Evolutionary conservation across 2,329 filamentous ascomycete genomes (phyloP), one percentile per base, ranked within the genome.

Genomic region (Davidsoniella australis): DNA sequence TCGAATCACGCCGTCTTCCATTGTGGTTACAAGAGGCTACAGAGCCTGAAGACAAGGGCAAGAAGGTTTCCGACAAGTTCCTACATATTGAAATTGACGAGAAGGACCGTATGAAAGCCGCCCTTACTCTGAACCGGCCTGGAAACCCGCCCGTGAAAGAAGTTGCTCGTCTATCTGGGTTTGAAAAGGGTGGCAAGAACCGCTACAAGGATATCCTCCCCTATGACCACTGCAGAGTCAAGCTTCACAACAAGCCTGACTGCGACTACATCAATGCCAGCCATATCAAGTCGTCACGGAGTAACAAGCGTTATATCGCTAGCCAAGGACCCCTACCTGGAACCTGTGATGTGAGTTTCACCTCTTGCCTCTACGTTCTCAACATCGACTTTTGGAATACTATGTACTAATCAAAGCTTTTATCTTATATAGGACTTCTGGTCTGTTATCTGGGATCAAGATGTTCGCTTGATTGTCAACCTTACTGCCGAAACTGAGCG

Each of bases 201-300:
- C 77, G 91, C 7, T 98, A 98, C 68, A 96, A 95, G 67, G 93
- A 95, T 57, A 95, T 96, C 50, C 80, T 94, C 65, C 91, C 91
- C 0, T 98, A 93, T 61, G 89, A 96, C 59, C 91, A 98, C 63
- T 80, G 86, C 2, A 72, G 91, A 52, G 91, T 98, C 48, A 86
- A 77, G 56, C 65, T 98, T 43, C 72, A 83, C 55, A 76, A 77
- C 40, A 76, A 81, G 36, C 67, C 73, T 0, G 67, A 73, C 18
- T 94, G 89, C 62, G 91, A 98, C 62, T 98, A 98, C 59, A 79
- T 98, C 65, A 98, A 98, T 60, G 91, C 88, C 16, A 96, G 85
- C 61, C 78, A 94, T 57, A 69, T 96, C 54, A 80, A 83, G 61
- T 76, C 88, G 1, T 75, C 79, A 24, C 75, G 82, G 56, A 94